A percentile compares a stretch with the other conserved stretches of the same genome.
Evolutionary conservation across 2,329 filamentous ascomycete genomes (phyloP).

Genomic region (Venturia carpophila): DNA sequence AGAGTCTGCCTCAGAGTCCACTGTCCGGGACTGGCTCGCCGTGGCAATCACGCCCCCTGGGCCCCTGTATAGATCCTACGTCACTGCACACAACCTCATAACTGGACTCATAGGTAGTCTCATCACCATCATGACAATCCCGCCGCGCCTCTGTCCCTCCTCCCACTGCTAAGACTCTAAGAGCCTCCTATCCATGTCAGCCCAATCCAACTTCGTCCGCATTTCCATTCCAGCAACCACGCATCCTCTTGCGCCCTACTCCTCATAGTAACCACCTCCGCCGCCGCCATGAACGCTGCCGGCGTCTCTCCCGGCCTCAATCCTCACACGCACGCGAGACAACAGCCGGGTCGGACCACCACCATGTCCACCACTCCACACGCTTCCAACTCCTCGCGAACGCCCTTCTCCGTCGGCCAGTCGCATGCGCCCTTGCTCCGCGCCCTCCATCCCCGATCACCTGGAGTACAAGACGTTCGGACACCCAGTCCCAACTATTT

Average conservation of each 20-base stretch:
- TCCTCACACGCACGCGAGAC: not conserved
- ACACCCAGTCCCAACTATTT: slow-evolving; percentile 74
- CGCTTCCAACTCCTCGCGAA: not conserved
- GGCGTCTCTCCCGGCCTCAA: not conserved
- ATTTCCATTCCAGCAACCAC: not conserved
- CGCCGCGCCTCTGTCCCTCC: not conserved
- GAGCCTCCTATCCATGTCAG: not conserved
- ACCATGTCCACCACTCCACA: not conserved
- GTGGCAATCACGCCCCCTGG: not conserved
- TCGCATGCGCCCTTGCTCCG: slow-evolving; percentile 1
- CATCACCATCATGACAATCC: not conserved
- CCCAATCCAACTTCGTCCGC: not conserved
- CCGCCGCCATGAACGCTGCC: not conserved
- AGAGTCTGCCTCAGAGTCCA: not conserved
- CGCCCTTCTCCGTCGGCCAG: not conserved
- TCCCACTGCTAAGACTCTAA: not conserved
- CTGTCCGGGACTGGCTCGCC: too few species aligned
- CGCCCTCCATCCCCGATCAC: not conserved
- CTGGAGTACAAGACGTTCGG: not conserved
- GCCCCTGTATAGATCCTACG: not conserved
- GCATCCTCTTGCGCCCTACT: not conserved
- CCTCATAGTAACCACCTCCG: not conserved
- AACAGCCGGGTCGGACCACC: not conserved
- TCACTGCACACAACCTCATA: not conserved
- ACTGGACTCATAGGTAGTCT: not conserved